Base-by-base conservation (phyloP, 2,329 filamentous ascomycete species). In the Talaromyces sp. region DNA sequence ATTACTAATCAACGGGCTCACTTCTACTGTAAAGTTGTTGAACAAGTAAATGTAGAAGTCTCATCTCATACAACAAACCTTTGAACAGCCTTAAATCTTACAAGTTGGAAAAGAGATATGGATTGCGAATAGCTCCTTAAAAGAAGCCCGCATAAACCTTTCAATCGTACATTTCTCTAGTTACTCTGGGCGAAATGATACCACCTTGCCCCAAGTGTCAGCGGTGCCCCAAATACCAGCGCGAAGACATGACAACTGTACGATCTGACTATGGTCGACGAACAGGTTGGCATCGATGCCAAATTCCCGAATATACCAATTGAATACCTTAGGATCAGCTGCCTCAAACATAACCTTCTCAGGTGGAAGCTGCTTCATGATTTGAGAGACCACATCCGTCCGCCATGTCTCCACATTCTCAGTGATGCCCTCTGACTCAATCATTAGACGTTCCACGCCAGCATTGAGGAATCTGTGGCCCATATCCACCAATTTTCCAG, bases 311-410 rank as follows among this genome's bases (percentile, higher is more conserved):
- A 83, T 73, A 58, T 81, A 83, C 80, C 79, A 83, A 53, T 81
- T 82, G 52, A 81, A 83, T 4, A 82, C 80, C 22, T 75, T 72
- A 0, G 80, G 80, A 43, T 84, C 80, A 1, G 80, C 81, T 4
- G 80, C 80, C 65, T 84, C 80, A 60, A 84, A 83, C 81, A 84
- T 84, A 51, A 83, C 78, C 17, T 75, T 78, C 55, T 83, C 80
- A 10, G 69, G 55, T 0, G 80, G 79, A 17, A 83, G 51, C 43
- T 82, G 79, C 47, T 76, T 75, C 66, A 83, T 69, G 39, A 83
- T 81, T 24, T 66, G 65, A 36, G 80, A 79, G 14, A 83, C 80
- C 2, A 83, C 80, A 58, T 83, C 81, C 2, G 79, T 83, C 51
- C 79, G 70, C 82, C 82, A 83, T 8, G 66, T 72, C 47, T 67